phyloP scores from a whole-genome alignment of 2,329 filamentous ascomycete species.

The Herpotrichia juniperi region DNA sequence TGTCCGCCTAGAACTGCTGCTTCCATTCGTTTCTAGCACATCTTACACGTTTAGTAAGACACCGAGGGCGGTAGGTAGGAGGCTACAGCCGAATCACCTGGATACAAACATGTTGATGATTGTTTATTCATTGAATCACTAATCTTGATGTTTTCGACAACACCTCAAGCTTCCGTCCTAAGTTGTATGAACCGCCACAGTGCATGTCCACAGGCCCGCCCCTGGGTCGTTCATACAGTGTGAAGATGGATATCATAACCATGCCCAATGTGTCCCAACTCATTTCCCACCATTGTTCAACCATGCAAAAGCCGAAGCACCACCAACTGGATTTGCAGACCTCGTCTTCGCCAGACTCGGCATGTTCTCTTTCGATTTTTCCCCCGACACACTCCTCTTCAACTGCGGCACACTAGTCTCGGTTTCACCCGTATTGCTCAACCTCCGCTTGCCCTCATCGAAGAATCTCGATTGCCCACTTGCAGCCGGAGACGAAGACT shows the following conservation, averaged over 20 bases:
- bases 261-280: not conserved
- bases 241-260: constrained; percentile 2
- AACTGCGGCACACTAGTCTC: constrained; percentile 25
- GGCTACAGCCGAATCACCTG: not conserved
- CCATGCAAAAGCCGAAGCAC: constrained; percentile 94
- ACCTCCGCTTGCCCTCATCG: constrained; percentile 52
- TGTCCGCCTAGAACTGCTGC: not conserved
- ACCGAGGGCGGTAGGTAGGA: not conserved
- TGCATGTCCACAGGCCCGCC: too few species aligned
- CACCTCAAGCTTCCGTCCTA: not conserved
- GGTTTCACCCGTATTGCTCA: constrained; percentile 20
- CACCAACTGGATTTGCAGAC: constrained; percentile 82
- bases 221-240: not conserved
- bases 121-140: not conserved
- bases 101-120: not conserved
- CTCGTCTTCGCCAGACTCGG: constrained; percentile 56
- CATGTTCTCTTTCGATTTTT: constrained; percentile 47
- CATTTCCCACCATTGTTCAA: constrained; percentile 63
- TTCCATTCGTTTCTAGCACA: not conserved
- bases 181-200: too few species aligned
- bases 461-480: constrained; percentile 55
- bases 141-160: not conserved
- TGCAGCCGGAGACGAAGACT: constrained; percentile 25
- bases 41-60: not conserved
- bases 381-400: constrained; percentile 36